Percentiles rank a stretch among this genome's conserved stretches.
These are phyloP conservation scores for Blastocystis sp. DNA, from an alignment of 352 stramenopile genomes.

Conservation along the genomic window DNA sequence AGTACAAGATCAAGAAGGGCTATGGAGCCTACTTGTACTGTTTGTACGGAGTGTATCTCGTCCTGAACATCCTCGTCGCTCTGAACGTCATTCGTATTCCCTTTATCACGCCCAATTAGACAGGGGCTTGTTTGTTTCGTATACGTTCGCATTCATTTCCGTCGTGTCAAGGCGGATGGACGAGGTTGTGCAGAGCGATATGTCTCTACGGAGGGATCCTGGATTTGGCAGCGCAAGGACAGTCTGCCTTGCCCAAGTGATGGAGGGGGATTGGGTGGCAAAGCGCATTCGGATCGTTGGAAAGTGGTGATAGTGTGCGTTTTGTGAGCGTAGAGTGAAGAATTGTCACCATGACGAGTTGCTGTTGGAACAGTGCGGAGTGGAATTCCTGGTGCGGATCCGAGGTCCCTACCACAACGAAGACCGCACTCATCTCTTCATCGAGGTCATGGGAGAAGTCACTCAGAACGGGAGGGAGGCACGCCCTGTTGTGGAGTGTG, in stretches of 20 bases:
- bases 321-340: slow-evolving; percentile 6
- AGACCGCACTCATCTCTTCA: slow-evolving; percentile 5
- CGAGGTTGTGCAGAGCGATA: background rate
- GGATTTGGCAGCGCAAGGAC: slow-evolving; percentile 9
- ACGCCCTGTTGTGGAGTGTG: background rate
- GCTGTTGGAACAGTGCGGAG: background rate
- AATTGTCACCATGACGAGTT: background rate
- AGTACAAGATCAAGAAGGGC: slow-evolving; percentile 61
- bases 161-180: background rate
- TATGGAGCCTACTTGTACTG: slow-evolving; percentile 70
- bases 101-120: slow-evolving; percentile 61
- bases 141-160: background rate
- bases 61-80: slow-evolving; percentile 49
- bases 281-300: slow-evolving; percentile 49
- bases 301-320: background rate
- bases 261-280: background rate
- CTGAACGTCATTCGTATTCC: slow-evolving; percentile 49
- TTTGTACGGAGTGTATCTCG: slow-evolving; percentile 70
- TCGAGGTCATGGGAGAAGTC: slow-evolving; percentile 29
- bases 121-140: background rate
- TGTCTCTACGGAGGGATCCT: background rate
- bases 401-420: background rate
- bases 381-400: background rate
- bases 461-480: background rate
- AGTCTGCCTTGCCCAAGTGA: background rate